phyloP scores from a whole-genome alignment of 2,329 filamentous ascomycete genomes.

The Fusarium nanum region DNA sequence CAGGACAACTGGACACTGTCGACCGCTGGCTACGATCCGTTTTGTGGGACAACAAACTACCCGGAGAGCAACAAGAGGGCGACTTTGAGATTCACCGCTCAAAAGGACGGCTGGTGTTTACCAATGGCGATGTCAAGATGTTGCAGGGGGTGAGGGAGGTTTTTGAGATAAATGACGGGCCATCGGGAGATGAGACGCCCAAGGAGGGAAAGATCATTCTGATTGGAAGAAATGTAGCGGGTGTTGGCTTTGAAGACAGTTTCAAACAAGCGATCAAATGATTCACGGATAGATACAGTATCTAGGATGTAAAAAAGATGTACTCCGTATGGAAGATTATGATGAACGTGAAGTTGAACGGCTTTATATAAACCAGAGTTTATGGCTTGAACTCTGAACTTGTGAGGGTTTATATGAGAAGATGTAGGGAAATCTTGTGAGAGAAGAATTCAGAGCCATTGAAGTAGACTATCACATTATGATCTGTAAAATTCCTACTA shows the following conservation, averaged over 20 bases:
- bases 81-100: conserved; percentile 85
- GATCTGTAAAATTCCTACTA: background rate
- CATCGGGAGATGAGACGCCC: conserved; percentile 48
- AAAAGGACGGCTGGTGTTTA: conserved; percentile 80
- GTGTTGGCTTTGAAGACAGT: conserved; percentile 64
- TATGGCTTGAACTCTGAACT: background rate
- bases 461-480: background rate
- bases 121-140: conserved; percentile 75
- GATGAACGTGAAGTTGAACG: background rate
- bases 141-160: conserved; percentile 93
- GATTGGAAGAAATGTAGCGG: conserved; percentile 68
- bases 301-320: background rate
- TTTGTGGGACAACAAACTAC: conserved; percentile 82
- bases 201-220: conserved; percentile 69
- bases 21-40: conserved; percentile 86
- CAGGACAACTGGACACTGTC: conserved; percentile 69
- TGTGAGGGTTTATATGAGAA: background rate
- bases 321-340: background rate
- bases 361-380: background rate
- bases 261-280: conserved; percentile 48
- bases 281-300: background rate
- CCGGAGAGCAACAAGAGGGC: conserved; percentile 53
- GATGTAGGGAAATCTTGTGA: background rate
- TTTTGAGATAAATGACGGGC: conserved; percentile 85
- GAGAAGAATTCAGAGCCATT: background rate